phyloP scores from a whole-genome alignment of 176 grass and related monocot species.

The Alopecurus myosuroides region DNA sequence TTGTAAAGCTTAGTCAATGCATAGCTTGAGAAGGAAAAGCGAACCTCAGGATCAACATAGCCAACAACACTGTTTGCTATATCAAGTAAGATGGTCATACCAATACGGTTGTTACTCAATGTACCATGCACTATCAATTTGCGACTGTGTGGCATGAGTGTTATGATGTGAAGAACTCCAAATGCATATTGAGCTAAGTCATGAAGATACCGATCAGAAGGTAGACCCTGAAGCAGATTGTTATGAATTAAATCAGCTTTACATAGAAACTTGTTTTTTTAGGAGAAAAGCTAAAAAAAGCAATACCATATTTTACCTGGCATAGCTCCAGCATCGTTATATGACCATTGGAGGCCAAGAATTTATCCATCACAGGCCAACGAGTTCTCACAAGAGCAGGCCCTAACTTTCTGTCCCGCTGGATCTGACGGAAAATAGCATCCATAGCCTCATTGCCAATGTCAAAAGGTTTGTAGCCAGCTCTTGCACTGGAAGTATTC shows the following conservation, averaged over 20 bases:
- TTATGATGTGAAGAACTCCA: conserved; percentile 95
- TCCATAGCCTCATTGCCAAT: conserved; percentile 92
- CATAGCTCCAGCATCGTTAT: conserved; percentile 89
- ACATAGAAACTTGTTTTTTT: conserved; percentile 10
- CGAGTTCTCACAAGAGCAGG: conserved; percentile 78
- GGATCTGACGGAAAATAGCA: conserved; percentile 85
- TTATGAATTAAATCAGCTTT: conserved; percentile 19
- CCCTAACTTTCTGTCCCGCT: conserved; percentile 90
- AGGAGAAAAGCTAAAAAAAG: conserved; percentile 12
- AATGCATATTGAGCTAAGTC: conserved; percentile 92
- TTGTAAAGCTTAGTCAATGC: background rate
- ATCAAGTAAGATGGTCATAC: conserved; percentile 83
- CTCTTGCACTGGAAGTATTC: conserved; percentile 75
- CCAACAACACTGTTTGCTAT: conserved; percentile 65
- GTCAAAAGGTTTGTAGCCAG: conserved; percentile 86
- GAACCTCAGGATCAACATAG: conserved; percentile 93
- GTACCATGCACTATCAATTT: conserved; percentile 84
- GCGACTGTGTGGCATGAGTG: conserved; percentile 70
- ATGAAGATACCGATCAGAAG: conserved; percentile 81
- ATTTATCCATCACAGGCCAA: conserved; percentile 80
- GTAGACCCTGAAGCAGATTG: conserved; percentile 57
- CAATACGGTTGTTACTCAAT: conserved; percentile 81
- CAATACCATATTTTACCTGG: conserved; percentile 48
- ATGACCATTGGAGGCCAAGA: conserved; percentile 85
- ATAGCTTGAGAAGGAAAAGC: conserved; percentile 33